These are phyloP conservation scores for Debaryomycetaceae sp. DNA, from an alignment of 1,139 yeast species.

Conservation along the genomic window DNA sequence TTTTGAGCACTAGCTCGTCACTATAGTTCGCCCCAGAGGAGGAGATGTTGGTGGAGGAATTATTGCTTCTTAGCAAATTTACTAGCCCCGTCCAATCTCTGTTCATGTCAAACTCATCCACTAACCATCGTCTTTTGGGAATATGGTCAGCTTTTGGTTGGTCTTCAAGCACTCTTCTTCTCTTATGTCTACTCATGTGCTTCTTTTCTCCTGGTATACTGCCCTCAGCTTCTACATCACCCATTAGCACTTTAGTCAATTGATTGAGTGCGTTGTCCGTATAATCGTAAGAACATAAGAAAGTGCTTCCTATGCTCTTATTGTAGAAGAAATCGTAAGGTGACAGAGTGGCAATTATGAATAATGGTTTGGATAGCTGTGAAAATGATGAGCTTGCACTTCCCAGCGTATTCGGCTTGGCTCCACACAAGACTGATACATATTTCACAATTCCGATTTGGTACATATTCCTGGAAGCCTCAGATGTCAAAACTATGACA, in stretches of 20 bases:
- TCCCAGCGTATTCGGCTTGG: conserved; percentile 36
- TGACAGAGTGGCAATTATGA: conserved; percentile 60
- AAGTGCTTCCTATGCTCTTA: conserved; percentile 53
- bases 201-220: conserved; percentile 55
- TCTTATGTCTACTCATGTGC: conserved; percentile 20
- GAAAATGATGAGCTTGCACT: conserved; percentile 16
- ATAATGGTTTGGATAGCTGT: conserved; percentile 46
- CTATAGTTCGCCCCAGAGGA: conserved; percentile 20
- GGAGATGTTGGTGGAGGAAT: conserved; percentile 12
- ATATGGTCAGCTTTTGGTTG: conserved; percentile 14
- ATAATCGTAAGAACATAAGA: conserved; percentile 61
- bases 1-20: conserved; percentile 27
- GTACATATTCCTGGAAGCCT: conserved; percentile 61
- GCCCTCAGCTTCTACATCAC: conserved; percentile 51
- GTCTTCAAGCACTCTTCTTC: conserved; percentile 14
- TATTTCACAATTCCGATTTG: conserved; percentile 65
- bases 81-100: conserved; percentile 53
- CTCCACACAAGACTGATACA: conserved; percentile 53
- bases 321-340: conserved; percentile 63
- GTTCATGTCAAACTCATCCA: conserved; percentile 51
- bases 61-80: conserved; percentile 36
- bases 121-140: conserved; percentile 54
- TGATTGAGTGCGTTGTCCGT: conserved; percentile 50
- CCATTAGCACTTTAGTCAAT: conserved; percentile 53
- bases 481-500: conserved; percentile 58